Percentiles rank a stretch among this genome's conserved stretches.
Conservation (phyloP, 768 basidiomycete genomes). For the Lepiota venenata region DNA sequence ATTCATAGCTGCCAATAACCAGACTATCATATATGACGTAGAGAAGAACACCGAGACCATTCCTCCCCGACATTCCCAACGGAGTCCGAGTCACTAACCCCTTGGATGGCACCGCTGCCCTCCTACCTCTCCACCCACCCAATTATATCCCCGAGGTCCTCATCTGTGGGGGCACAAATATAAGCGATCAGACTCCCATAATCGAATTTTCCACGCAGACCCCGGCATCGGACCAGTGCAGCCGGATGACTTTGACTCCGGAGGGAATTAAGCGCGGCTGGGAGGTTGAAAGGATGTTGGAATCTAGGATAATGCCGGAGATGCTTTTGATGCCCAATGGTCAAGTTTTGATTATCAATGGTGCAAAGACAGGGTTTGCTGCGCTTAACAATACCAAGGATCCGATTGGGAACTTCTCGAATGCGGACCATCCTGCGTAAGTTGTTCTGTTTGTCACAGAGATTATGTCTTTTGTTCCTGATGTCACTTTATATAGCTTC, state of each 20-base stretch:
- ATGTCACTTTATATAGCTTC: constrained; percentile 16
- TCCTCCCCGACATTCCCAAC: constrained; percentile 42
- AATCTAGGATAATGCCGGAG: constrained; percentile 36
- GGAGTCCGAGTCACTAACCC: constrained; percentile 39
- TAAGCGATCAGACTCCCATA: constrained; percentile 26
- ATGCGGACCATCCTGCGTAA: constrained; percentile 30
- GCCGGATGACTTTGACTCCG: constrained; percentile 35
- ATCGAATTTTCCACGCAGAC: constrained; percentile 34
- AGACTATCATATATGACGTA: constrained; percentile 38
- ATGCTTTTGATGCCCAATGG: constrained; percentile 41
- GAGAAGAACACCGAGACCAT: constrained; percentile 33
- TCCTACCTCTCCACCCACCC: constrained; percentile 33
- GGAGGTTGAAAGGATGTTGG: constrained; percentile 43
- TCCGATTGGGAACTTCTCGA: constrained; percentile 22
- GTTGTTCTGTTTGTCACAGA: background rate
- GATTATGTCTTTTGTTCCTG: background rate
- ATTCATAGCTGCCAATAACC: constrained; percentile 38
- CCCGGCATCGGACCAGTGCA: constrained; percentile 41
- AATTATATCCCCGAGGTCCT: constrained; percentile 43
- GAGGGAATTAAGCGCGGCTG: constrained; percentile 41
- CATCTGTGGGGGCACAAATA: constrained; percentile 42
- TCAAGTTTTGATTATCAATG: constrained; percentile 39
- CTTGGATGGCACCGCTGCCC: constrained; percentile 33
- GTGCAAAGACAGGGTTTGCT: constrained; percentile 39
- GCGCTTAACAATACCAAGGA: constrained; percentile 32